Evolutionary conservation across 768 basidiomycete species (phyloP).

Genomic region (Hemileccinum impolitum): DNA sequence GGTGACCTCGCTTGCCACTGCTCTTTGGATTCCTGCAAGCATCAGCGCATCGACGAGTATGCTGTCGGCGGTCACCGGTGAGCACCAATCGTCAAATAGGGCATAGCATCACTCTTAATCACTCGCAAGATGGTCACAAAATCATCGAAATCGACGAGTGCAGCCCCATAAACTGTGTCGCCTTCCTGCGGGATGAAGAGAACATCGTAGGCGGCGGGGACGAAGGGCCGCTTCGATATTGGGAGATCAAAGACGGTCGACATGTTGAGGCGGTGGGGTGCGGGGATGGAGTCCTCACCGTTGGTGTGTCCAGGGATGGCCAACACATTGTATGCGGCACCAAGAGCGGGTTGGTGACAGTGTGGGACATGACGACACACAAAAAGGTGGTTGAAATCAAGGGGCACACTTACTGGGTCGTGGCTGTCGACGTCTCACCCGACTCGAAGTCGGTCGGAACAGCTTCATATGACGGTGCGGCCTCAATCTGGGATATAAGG

Average conservation of each 20-base stretch:
- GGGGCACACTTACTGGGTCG: conserved; percentile 11
- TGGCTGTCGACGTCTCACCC: conserved; percentile 12
- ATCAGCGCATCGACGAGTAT: neutral
- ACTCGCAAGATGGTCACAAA: neutral
- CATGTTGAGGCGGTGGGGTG: neutral
- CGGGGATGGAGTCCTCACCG: conserved; percentile 8
- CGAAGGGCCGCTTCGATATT: conserved; percentile 7
- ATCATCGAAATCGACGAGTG: conserved; percentile 7
- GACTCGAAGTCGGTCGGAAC: conserved; percentile 11
- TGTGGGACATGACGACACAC: conserved; percentile 8
- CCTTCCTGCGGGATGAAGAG: conserved; percentile 3
- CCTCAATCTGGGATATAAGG: conserved; percentile 12
- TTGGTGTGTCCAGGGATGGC: conserved; percentile 10
- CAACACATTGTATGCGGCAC: conserved; percentile 10
- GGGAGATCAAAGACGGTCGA: conserved; percentile 4
- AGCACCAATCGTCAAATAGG: neutral
- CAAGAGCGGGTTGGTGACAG: conserved; percentile 9
- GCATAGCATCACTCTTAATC: neutral
- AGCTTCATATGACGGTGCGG: conserved; percentile 10
- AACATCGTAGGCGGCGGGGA: conserved; percentile 9
- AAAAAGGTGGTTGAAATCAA: conserved; percentile 7
- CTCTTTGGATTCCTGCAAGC: neutral
- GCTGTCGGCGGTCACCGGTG: neutral
- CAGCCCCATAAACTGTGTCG: conserved; percentile 8
- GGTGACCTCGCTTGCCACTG: neutral